Base-by-base conservation (phyloP, 306 rosid genomes). In the Prosopis cineraria region DNA sequence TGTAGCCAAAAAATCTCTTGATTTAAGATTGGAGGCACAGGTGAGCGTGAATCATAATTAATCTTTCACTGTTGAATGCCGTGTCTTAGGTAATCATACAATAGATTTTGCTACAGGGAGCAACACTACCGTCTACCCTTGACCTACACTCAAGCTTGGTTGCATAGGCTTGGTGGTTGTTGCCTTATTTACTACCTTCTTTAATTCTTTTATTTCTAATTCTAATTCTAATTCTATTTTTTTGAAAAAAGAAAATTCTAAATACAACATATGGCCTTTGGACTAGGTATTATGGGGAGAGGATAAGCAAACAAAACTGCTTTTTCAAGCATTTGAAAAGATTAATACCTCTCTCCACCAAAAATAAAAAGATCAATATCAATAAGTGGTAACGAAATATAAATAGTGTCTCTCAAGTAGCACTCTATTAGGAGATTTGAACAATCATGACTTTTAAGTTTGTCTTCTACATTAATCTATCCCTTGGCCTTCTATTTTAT, bases 1-100 rank as follows among this genome's bases (percentile, higher is more conserved):
- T 37, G 40, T 1, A 9, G 40, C 8, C 0, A n/a, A 37, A 37
- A 25, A 20, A 25, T 78, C 29, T 58, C 71, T 59, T 56, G 20
- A 16, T 31, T 56, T 41, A 55, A 19, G 69, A 34, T 70, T 59
- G 77, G 50, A 70, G 33, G 22, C 52, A 58, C 7, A 59, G 33
- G 71, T 39, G 48, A 56, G 20, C n/a, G 67, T 7, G 63, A 34
- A 37, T 80, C 62, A 25, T 72, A 30, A 72, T 62, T 60, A 62
- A 25, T 11, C 33, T 63, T 64, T 34, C 60, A 5, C 19, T 9
- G 29, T 39, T 68, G 11, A 52, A 39, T 29, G 6, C 20, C 37
- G 56, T 62, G 29, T 70, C 62, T 39, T 58, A 12, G 39, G 66
- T 30, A 36, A 17, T 1, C 45, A 47, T 70, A 48, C 12, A 30